Evolutionary conservation across 345 rosid species (phyloP).

Genomic region (Sonneratia caseolaris): DNA sequence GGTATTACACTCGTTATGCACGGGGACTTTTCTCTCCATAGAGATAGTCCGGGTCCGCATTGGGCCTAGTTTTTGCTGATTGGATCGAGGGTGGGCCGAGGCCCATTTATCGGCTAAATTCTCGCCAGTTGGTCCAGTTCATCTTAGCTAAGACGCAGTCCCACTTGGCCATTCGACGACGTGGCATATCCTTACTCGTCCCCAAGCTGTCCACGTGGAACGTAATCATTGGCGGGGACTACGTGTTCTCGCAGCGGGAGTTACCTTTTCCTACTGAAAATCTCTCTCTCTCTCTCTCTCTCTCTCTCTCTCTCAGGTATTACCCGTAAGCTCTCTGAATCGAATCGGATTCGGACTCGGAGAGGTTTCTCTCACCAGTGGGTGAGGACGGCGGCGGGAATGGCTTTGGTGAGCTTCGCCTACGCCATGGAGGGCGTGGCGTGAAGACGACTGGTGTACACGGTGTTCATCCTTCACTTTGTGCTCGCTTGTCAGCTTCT

Average conservation of each 20-base stretch:
- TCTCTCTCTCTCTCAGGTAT: background rate
- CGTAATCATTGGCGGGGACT: constrained; percentile 19
- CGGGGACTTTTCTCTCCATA: too few relatives aligned
- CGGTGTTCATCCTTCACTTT: constrained; percentile 57
- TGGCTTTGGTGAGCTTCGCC: constrained; percentile 29
- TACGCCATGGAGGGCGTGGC: constrained; percentile 54
- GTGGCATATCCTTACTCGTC: constrained; percentile 16
- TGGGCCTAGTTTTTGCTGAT: background rate
- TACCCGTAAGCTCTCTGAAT: background rate
- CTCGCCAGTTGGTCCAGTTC: background rate
- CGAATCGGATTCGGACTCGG: background rate
- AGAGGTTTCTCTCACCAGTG: background rate
- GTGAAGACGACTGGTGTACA: constrained; percentile 58
- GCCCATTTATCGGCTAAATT: background rate
- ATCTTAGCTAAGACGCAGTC: constrained; percentile 15
- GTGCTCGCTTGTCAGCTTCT: constrained; percentile 74
- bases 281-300: background rate
- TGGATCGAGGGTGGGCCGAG: background rate
- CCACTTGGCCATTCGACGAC: constrained; percentile 14
- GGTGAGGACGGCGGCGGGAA: constrained; percentile 13
- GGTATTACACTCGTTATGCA: too few relatives aligned
- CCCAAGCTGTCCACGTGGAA: constrained; percentile 28
- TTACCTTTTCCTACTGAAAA: background rate
- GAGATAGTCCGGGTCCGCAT: too few relatives aligned
- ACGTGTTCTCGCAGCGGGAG: constrained; percentile 28